Conservation (phyloP, 495 filamentous ascomycete genomes). For the Lepidopterella palustris region DNA sequence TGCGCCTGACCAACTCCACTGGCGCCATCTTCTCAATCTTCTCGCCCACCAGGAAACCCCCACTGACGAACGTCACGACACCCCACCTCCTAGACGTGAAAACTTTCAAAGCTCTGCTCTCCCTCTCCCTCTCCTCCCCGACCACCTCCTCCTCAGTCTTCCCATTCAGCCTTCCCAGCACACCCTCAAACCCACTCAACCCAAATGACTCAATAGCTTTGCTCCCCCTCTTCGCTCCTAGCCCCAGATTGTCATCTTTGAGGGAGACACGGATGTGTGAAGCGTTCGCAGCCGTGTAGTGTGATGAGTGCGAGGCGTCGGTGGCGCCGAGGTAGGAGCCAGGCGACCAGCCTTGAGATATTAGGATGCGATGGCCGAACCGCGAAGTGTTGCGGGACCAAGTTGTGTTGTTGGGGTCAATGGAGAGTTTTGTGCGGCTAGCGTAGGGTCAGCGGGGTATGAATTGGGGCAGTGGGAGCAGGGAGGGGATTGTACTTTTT, state of each 20-base stretch:
- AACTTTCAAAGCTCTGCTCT: conserved; percentile 56
- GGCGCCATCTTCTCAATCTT: conserved; percentile 36
- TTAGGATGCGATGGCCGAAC: conserved; percentile 82
- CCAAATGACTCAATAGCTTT: conserved; percentile 68
- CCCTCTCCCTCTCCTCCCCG: conserved; percentile 55
- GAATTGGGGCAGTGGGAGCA: not conserved
- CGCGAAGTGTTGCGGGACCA: conserved; percentile 76
- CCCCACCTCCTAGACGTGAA: conserved; percentile 67
- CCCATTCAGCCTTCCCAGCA: conserved; percentile 85
- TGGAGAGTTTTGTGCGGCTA: conserved; percentile 74
- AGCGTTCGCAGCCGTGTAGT: conserved; percentile 67
- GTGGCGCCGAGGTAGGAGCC: conserved; percentile 71
- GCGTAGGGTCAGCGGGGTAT: conserved; percentile 20
- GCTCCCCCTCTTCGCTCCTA: conserved; percentile 66
- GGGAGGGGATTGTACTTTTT: conserved; percentile 17
- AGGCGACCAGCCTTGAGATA: conserved; percentile 82
- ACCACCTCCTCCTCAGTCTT: conserved; percentile 63
- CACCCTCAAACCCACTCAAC: conserved; percentile 70
- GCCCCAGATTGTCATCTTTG: conserved; percentile 83
- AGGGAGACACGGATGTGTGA: conserved; percentile 71
- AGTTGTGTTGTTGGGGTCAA: conserved; percentile 88
- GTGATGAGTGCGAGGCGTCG: conserved; percentile 61
- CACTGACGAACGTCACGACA: conserved; percentile 70
- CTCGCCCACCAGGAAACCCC: conserved; percentile 70
- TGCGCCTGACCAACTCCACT: conserved; percentile 11